Evolutionary conservation across 768 basidiomycete genomes (phyloP), one percentile per base, ranked within the genome.

Genomic region (Xerocomellus amylosporus): DNA sequence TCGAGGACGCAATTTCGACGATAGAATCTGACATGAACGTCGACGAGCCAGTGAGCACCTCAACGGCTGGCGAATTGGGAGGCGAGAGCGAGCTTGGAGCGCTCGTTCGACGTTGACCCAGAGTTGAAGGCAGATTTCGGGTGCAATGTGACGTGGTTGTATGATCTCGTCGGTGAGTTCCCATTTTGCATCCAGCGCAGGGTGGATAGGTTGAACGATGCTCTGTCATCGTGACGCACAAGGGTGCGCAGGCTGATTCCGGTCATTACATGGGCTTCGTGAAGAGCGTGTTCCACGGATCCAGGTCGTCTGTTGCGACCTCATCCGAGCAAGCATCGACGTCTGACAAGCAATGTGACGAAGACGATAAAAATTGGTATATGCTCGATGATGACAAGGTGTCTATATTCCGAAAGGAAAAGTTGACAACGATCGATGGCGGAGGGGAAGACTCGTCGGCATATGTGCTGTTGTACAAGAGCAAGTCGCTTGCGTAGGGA

Each of bases 381-480:
- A 96, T 95, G 74, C 98, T 95, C 65, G 96, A 98, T 64, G 94
- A 98, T 61, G 93, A 96, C 59, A 96, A 93, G 73, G 95, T 92
- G 37, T 87, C 91, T 17, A 60, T 86, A 50, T 95, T 98, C 71
- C 85, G 84, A 1, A 81, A 80, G 70, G 93, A 94, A 68, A 96
- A 93, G 73, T 74, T 99, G 55, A 65, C 80, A 26, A 84, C 84
- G 8, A 79, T 98, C 53, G 93, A 95, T 58, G 96, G 96, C 6
- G 96, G 96, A 56, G 95, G 85, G 5, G 90, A 95, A 74, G 92
- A 94, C 70, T 88, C 89, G 51, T 81, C 85, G 37, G 93, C 93
- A 37, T 95, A 96, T 73, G 89, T 97, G 61, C 70, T 97, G 65
- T 73, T 97, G 64, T 96, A 96, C 75, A 85, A 76, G 78, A 81